These are phyloP conservation scores for Zopfia rhizophila DNA, from an alignment of 2,329 filamentous ascomycete species.

Conservation along the genomic window DNA sequence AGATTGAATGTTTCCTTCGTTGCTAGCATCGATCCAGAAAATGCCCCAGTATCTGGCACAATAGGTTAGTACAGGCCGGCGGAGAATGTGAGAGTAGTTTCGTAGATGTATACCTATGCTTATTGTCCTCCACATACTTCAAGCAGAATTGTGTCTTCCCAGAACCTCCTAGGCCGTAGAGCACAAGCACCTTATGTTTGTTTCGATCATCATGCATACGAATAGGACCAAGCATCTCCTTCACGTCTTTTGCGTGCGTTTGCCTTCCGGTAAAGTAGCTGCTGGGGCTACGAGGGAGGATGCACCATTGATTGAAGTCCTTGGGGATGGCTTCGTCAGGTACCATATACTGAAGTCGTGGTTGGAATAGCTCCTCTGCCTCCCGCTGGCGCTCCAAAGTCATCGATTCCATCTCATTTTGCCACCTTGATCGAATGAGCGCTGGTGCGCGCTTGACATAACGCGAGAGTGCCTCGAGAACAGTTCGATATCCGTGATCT, in stretches of 20 bases:
- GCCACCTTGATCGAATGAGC: conserved; percentile 24
- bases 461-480: conserved; percentile 32
- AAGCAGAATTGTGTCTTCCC: conserved; percentile 54
- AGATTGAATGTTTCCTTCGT: conserved; percentile 31
- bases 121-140: conserved; percentile 51
- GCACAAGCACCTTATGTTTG: conserved; percentile 42
- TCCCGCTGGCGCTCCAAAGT: conserved; percentile 24
- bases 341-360: conserved; percentile 13
- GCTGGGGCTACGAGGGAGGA: conserved; percentile 32
- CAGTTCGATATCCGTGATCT: conserved; percentile 25
- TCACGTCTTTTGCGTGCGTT: conserved; percentile 23
- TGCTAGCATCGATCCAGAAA: conserved; percentile 51
- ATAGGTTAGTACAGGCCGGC: not conserved
- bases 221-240: conserved; percentile 22
- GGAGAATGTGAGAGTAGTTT: conserved; percentile 10
- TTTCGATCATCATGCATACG: conserved; percentile 10
- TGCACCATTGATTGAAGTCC: conserved; percentile 30
- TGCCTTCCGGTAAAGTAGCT: conserved; percentile 35
- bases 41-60: conserved; percentile 45
- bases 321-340: conserved; percentile 5
- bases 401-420: conserved; percentile 25
- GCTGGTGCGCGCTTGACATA: conserved; percentile 24
- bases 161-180: conserved; percentile 52
- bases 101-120: conserved; percentile 39
- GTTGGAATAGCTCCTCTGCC: conserved; percentile 25